A percentile compares a stretch with the other conserved stretches of the same genome.
Evolutionary conservation across 2,329 filamentous ascomycete genomes (phyloP).

Genomic region (Diatrype stigma): DNA sequence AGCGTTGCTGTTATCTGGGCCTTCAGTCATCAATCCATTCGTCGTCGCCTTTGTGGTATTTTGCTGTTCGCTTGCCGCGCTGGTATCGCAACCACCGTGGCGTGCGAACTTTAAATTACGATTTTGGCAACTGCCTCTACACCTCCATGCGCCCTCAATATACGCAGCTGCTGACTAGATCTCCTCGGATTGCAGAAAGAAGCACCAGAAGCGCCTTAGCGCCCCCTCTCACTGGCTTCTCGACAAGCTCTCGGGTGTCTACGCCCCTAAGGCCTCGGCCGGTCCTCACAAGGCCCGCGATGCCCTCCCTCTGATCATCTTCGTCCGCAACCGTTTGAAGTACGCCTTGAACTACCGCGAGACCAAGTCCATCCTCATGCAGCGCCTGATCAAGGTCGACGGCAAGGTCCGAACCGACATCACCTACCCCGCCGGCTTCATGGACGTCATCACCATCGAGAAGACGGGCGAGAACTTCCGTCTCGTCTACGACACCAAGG

Average conservation of each 20-base stretch:
- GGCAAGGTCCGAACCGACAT: conserved; percentile 98
- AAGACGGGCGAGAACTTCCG: conserved; percentile 99
- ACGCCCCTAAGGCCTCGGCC: conserved; percentile 65
- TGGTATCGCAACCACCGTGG: no score
- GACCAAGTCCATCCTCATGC: conserved; percentile 97
- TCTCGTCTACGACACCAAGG: conserved; percentile 99
- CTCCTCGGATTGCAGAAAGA: conserved; percentile 63
- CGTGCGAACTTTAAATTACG: no score
- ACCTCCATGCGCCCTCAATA: not conserved
- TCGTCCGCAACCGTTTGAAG: conserved; percentile 96
- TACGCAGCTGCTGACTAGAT: conserved; percentile 24
- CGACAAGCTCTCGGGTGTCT: conserved; percentile 97
- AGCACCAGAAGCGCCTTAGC: conserved; percentile 99
- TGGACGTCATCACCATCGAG: conserved; percentile 99
- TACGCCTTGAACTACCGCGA: conserved; percentile 99
- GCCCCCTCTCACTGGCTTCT: conserved; percentile 99
- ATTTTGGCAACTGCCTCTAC: conserved; percentile 7
- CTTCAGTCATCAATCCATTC: not conserved
- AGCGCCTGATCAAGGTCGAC: conserved; percentile 99
- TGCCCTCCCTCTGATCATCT: conserved; percentile 98
- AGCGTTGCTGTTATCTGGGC: no score
- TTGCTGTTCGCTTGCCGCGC: no score
- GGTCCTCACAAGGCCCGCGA: conserved; percentile 99
- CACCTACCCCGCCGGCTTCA: conserved; percentile 97
- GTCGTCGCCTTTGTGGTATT: no score